A percentile compares a stretch with the other conserved stretches of the same genome.
Conservation (phyloP, 2,329 filamentous ascomycete genomes). For the Colletotrichum eremochloae region DNA sequence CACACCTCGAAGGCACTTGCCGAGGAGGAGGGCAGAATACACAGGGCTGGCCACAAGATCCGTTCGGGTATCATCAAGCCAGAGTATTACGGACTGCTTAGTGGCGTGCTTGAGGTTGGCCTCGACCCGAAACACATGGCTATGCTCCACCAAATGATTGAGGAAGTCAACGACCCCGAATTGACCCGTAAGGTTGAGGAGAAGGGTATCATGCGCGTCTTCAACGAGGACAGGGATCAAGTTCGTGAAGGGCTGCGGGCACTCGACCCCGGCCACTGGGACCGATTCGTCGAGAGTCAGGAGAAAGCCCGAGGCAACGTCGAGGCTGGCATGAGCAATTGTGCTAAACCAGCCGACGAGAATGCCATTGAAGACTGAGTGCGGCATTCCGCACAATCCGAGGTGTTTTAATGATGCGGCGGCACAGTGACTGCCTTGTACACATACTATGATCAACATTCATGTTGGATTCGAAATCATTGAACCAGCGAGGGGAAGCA, state of each 20-base stretch:
- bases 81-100: constrained; percentile 65
- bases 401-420: background rate
- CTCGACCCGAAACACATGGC: constrained; percentile 64
- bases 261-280: constrained; percentile 76
- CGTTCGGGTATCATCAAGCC: constrained; percentile 65
- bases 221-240: constrained; percentile 69
- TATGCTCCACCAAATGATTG: constrained; percentile 72
- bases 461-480: constrained; percentile 21
- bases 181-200: constrained; percentile 65
- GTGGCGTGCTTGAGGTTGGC: constrained; percentile 62
- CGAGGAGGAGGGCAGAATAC: constrained; percentile 69
- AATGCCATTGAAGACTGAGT: constrained; percentile 57
- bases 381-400: background rate
- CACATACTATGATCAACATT: constrained; percentile 26
- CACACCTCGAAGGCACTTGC: constrained; percentile 65
- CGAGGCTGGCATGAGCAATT: constrained; percentile 50
- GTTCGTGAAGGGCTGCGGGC: constrained; percentile 65
- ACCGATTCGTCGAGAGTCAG: constrained; percentile 72
- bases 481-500: constrained; percentile 26
- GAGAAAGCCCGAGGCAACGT: constrained; percentile 70
- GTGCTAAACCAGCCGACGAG: constrained; percentile 52
- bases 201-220: constrained; percentile 71
- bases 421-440: constrained; percentile 25
- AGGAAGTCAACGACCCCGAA: constrained; percentile 72
- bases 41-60: constrained; percentile 70